These are phyloP conservation scores for Teratosphaeria viscida DNA, from an alignment of 2,329 filamentous ascomycete genomes.

Conservation along the genomic window DNA sequence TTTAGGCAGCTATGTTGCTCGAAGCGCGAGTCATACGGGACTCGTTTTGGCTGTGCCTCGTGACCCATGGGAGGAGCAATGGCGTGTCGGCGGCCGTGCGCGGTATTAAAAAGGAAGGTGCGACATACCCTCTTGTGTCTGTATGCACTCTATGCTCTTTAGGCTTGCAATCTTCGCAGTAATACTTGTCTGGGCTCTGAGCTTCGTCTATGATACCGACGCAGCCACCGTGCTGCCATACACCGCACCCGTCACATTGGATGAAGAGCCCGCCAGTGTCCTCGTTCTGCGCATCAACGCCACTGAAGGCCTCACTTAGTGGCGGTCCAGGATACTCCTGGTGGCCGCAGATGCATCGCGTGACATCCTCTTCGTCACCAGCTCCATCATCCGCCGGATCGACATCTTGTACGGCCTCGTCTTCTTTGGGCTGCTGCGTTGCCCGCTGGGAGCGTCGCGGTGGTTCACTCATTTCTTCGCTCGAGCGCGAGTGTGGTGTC, in stretches of 20 bases:
- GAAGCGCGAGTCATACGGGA: background rate
- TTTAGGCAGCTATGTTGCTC: background rate
- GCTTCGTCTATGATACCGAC: conserved; percentile 94
- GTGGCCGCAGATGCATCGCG: conserved; percentile 86
- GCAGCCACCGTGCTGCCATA: conserved; percentile 97
- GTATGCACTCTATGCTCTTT: conserved; percentile 78
- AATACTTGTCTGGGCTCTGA: conserved; percentile 91
- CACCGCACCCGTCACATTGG: conserved; percentile 94
- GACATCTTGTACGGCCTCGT: conserved; percentile 46
- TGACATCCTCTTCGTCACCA: conserved; percentile 66
- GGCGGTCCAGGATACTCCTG: conserved; percentile 86
- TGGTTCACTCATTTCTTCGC: conserved; percentile 55
- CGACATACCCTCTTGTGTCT: conserved; percentile 73
- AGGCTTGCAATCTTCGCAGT: conserved; percentile 88
- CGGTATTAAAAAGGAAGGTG: conserved; percentile 9
- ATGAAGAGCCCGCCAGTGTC: conserved; percentile 93
- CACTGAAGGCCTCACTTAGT: conserved; percentile 40
- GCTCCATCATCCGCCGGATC: conserved; percentile 42
- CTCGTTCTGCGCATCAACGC: conserved; percentile 55
- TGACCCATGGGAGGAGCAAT: background rate
- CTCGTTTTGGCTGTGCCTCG: background rate
- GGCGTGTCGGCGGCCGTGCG: background rate
- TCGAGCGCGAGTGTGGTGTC: conserved; percentile 62
- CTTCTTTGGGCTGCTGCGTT: conserved; percentile 53
- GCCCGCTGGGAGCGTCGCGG: conserved; percentile 71